These are phyloP conservation scores for Candida rishiriensis DNA, from an alignment of 805 yeast species.

Conservation along the genomic window DNA sequence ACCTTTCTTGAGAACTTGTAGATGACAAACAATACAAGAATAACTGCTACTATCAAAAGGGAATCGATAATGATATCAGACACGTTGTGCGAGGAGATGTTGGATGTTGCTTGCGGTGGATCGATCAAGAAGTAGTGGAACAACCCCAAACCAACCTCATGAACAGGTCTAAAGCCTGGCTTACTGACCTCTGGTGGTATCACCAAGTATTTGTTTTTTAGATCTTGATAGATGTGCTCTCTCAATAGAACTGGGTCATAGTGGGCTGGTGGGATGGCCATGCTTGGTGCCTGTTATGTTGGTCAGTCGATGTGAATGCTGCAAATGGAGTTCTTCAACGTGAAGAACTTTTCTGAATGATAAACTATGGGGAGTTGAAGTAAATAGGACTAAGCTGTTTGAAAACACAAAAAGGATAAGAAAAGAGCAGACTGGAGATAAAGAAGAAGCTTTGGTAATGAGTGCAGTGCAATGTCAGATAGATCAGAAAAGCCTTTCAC, in stretches of 20 bases:
- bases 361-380: too few relatives aligned
- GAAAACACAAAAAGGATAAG: too few relatives aligned
- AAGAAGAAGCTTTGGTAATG: too few relatives aligned
- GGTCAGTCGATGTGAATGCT: too few relatives aligned
- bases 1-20: neutral
- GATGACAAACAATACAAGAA: neutral
- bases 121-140: constrained; percentile 24
- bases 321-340: too few relatives aligned
- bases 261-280: constrained; percentile 31
- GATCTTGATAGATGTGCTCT: constrained; percentile 30
- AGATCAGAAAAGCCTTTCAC: too few relatives aligned
- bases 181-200: constrained; percentile 22
- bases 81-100: neutral
- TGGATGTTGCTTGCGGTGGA: neutral
- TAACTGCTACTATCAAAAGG: neutral
- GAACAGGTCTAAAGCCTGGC: constrained; percentile 25
- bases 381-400: too few relatives aligned
- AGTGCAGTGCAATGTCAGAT: too few relatives aligned
- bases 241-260: constrained; percentile 30
- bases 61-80: neutral
- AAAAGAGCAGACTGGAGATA: too few relatives aligned
- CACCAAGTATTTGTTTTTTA: constrained; percentile 21
- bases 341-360: too few relatives aligned
- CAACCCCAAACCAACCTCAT: constrained; percentile 29
- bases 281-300: constrained; percentile 4